Evolutionary conservation across 441 rosid genomes (phyloP).

Genomic region (Gossypium gossypioides): DNA sequence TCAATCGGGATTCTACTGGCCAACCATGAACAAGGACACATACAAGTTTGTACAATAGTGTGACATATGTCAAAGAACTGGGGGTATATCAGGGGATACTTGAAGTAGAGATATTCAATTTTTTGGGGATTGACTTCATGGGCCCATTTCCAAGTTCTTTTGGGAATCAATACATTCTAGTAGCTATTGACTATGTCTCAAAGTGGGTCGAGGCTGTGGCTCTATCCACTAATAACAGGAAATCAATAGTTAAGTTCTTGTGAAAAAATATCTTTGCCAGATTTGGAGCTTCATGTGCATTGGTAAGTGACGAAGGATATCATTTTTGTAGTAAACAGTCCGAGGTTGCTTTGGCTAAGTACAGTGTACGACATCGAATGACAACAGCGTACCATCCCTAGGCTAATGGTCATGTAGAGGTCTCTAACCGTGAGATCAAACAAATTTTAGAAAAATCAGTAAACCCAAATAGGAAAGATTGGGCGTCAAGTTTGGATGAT

Average conservation of each 20-base stretch:
- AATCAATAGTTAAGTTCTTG: neutral
- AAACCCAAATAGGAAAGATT: neutral
- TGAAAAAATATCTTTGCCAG: neutral
- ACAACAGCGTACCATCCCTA: neutral
- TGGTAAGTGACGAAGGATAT: neutral
- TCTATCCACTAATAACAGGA: neutral
- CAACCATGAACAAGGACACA: neutral
- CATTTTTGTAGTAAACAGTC: neutral
- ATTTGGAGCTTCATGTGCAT: neutral
- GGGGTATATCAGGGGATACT: neutral
- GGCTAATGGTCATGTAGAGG: neutral
- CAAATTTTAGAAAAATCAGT: neutral
- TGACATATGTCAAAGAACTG: neutral
- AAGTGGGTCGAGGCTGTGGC: neutral
- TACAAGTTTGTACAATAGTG: neutral
- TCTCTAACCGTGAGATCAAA: neutral
- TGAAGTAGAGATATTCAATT: neutral
- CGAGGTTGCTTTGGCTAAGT: neutral
- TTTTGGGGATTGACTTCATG: neutral
- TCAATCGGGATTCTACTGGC: neutral
- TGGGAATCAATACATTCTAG: neutral
- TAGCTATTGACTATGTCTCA: neutral
- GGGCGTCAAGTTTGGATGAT: neutral
- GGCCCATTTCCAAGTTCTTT: neutral
- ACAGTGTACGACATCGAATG: neutral